phyloP scores from a whole-genome alignment of 148 eudicot species.

The Amaranthus palmeri region DNA sequence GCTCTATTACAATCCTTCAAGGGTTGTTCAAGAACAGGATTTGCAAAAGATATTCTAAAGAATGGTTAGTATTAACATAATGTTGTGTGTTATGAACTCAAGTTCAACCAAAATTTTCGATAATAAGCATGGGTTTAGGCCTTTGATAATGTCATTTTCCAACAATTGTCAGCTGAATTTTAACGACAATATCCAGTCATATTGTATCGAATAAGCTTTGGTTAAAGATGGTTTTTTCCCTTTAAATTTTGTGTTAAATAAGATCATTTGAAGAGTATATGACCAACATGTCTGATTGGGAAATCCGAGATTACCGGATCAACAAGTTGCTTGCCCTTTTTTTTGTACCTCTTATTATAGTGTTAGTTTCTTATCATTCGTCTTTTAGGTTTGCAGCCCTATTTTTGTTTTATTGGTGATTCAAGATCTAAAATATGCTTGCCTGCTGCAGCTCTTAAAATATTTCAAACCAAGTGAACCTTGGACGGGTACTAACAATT shows the following conservation, averaged over 20 bases:
- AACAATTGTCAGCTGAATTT: background rate
- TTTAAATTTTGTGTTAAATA: no score
- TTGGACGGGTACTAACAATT: constrained; percentile 38
- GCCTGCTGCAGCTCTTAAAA: constrained; percentile 17
- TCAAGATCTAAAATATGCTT: background rate
- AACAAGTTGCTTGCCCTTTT: background rate
- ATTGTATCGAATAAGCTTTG: background rate
- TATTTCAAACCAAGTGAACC: constrained; percentile 21
- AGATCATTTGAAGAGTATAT: background rate
- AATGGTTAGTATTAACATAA: background rate
- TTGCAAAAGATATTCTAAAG: background rate
- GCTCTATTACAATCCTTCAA: background rate
- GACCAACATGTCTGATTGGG: background rate
- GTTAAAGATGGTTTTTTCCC: background rate
- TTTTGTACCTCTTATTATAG: background rate
- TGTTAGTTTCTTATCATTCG: background rate
- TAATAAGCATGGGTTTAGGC: background rate
- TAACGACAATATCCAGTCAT: background rate
- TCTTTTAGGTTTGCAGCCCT: background rate
- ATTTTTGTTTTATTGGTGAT: background rate
- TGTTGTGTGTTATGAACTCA: background rate
- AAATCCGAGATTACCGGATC: background rate
- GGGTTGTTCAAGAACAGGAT: background rate
- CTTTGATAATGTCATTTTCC: background rate
- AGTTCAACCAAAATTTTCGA: background rate